These are phyloP conservation scores for Fusarium continuum DNA, from an alignment of 2,329 filamentous ascomycete genomes.

Conservation along the genomic window DNA sequence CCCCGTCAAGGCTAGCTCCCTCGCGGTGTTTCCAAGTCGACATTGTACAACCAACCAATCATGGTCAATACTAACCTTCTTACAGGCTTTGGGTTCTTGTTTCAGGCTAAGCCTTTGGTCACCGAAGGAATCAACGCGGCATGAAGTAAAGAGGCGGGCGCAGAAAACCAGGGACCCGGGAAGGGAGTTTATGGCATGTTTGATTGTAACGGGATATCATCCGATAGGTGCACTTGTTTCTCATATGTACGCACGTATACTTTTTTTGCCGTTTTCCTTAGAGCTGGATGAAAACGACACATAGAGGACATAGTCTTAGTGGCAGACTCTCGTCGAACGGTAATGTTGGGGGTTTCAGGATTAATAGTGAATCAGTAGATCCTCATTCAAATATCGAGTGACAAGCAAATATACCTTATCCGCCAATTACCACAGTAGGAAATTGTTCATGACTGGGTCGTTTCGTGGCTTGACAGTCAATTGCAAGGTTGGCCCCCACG, in stretches of 20 bases:
- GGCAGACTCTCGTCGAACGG: slow-evolving; percentile 4
- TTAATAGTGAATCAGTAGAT: slow-evolving; percentile 33
- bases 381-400: not conserved
- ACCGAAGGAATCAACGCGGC: slow-evolving; percentile 1
- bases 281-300: slow-evolving; percentile 18
- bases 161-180: slow-evolving; percentile 11
- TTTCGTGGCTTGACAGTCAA: not conserved
- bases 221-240: slow-evolving; percentile 32
- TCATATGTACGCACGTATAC: slow-evolving; percentile 38
- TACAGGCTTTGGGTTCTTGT: slow-evolving; percentile 53
- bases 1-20: not conserved
- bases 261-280: slow-evolving; percentile 28
- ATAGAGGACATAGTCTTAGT: slow-evolving; percentile 15
- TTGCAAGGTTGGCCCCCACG: slow-evolving; percentile 6
- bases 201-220: slow-evolving; percentile 40
- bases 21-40: not conserved
- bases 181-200: slow-evolving; percentile 31
- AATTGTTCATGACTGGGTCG: not conserved
- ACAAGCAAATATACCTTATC: not conserved
- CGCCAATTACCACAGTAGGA: not conserved
- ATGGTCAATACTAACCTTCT: slow-evolving; percentile 18
- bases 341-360: slow-evolving; percentile 31
- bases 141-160: slow-evolving; percentile 24
- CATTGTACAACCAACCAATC: not conserved
- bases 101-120: slow-evolving; percentile 45